These are phyloP conservation scores for Solanum corneliomulleri DNA, from an alignment of 257 asterid species.

Conservation along the genomic window DNA sequence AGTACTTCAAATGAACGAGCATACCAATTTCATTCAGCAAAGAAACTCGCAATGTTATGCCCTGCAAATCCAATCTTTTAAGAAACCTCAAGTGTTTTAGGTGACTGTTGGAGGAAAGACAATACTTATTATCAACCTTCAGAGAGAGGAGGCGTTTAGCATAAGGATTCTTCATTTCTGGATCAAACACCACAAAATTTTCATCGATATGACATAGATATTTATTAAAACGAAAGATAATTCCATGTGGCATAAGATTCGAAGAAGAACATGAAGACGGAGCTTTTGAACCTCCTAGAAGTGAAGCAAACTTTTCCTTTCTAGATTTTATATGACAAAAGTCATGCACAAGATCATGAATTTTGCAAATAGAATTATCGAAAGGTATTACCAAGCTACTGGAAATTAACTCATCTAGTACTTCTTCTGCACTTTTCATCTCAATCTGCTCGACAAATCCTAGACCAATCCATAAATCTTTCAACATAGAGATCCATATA, in stretches of 20 bases:
- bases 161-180: background rate
- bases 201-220: too few relatives aligned
- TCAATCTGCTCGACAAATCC: slow-evolving; percentile 9
- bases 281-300: background rate
- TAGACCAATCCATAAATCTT: slow-evolving; percentile 12
- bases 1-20: background rate
- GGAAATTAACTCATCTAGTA: background rate
- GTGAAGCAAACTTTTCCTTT: background rate
- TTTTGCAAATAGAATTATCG: background rate
- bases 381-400: slow-evolving; percentile 11
- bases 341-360: slow-evolving; percentile 13
- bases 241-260: background rate
- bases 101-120: background rate
- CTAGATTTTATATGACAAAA: slow-evolving; percentile 4
- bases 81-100: slow-evolving; percentile 1
- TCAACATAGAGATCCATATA: slow-evolving; percentile 1
- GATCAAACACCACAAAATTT: background rate
- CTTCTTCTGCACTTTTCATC: background rate
- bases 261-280: background rate
- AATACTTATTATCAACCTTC: background rate
- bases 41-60: background rate
- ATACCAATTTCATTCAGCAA: background rate
- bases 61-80: background rate
- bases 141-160: background rate
- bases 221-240: background rate